phyloP scores from a whole-genome alignment of 768 basidiomycete genomes.

The Mycena olivaceomarginata region DNA sequence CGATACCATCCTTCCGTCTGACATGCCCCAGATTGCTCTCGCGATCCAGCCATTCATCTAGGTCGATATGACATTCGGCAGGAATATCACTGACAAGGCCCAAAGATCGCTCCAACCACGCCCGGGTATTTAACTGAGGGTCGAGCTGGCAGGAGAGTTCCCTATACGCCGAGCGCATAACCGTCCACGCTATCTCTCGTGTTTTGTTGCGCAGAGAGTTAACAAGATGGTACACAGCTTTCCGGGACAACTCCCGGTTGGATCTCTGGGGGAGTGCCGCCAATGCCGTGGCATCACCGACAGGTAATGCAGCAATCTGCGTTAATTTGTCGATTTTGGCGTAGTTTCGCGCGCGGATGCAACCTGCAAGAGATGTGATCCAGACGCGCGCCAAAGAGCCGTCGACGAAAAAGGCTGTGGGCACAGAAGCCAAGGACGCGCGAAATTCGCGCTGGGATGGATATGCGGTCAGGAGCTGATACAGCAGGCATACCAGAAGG shows the following conservation, averaged over 20 bases:
- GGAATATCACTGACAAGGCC: constrained; percentile 62
- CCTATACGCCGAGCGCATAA: constrained; percentile 78
- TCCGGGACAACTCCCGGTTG: constrained; percentile 50
- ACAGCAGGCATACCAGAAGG: constrained; percentile 71
- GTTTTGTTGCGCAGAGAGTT: constrained; percentile 69
- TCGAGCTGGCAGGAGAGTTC: constrained; percentile 70
- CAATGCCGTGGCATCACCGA: constrained; percentile 31
- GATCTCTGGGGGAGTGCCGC: constrained; percentile 38
- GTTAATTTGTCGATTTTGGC: constrained; percentile 70
- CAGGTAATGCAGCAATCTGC: constrained; percentile 22
- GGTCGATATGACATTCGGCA: constrained; percentile 49
- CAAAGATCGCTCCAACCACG: constrained; percentile 71
- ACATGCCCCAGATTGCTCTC: constrained; percentile 67
- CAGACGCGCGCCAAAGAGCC: constrained; percentile 64
- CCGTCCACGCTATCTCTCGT: constrained; percentile 73
- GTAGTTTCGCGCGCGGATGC: constrained; percentile 75
- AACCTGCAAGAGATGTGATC: constrained; percentile 71
- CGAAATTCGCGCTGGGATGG: constrained; percentile 80
- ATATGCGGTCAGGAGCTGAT: constrained; percentile 74
- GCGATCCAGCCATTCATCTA: constrained; percentile 74
- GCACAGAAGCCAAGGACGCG: constrained; percentile 65
- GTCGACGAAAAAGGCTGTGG: constrained; percentile 60
- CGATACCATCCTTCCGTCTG: constrained; percentile 72
- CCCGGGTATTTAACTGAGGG: constrained; percentile 57
- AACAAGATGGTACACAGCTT: constrained; percentile 67